Percentiles rank a stretch among this genome's conserved stretches.
These are phyloP conservation scores for Colletotrichum lupini DNA, from an alignment of 2,329 filamentous ascomycete species.

Conservation along the genomic window DNA sequence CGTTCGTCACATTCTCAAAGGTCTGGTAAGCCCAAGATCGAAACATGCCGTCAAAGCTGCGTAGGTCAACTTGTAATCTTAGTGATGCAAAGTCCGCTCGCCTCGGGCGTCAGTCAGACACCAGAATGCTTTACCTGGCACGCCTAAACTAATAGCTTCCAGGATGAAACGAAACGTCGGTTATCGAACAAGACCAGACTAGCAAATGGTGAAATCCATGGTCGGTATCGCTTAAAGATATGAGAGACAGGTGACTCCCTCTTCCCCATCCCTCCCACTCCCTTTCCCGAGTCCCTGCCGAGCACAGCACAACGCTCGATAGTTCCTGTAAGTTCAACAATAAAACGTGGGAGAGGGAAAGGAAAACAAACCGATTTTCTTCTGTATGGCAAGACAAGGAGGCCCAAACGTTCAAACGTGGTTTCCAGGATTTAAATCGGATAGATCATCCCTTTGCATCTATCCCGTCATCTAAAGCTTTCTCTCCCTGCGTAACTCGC, in stretches of 20 bases:
- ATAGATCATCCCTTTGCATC: no score
- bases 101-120: no score
- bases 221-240: background rate
- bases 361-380: background rate
- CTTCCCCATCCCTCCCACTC: no score
- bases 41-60: no score
- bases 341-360: background rate
- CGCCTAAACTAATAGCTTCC: background rate
- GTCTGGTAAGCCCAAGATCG: no score
- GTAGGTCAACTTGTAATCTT: no score
- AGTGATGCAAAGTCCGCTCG: no score
- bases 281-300: no score
- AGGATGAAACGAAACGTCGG: background rate
- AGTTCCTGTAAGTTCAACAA: background rate
- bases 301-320: background rate
- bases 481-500: background rate
- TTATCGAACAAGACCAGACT: background rate
- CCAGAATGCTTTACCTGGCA: background rate
- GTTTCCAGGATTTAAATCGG: no score
- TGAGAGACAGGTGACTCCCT: background rate
- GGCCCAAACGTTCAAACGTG: background rate
- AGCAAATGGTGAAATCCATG: background rate
- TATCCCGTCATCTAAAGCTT: background rate
- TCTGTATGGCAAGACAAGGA: background rate
- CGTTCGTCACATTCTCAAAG: no score